Evolutionary conservation across 345 rosid species (phyloP).

Genomic region (Syzygium oleosum): DNA sequence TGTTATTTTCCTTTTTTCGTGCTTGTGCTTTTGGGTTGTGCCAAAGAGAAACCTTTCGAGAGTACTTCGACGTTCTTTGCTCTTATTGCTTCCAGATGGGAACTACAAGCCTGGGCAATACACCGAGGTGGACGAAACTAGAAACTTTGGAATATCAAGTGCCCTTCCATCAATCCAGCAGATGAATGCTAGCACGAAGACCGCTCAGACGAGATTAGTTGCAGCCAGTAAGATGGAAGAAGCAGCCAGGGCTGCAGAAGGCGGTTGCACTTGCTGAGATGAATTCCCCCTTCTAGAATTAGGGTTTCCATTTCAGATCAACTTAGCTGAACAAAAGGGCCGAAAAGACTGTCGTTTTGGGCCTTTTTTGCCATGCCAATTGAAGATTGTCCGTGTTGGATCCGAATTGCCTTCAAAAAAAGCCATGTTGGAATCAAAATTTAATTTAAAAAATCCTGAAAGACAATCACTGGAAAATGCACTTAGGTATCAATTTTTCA

Average conservation of each 20-base stretch:
- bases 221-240: background rate
- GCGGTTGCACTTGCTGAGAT: background rate
- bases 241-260: background rate
- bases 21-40: background rate
- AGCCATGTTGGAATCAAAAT: too few relatives aligned
- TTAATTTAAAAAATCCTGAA: too few relatives aligned
- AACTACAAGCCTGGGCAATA: background rate
- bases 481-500: too few relatives aligned
- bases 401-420: too few relatives aligned
- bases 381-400: too few relatives aligned
- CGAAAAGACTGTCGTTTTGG: too few relatives aligned
- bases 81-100: background rate
- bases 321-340: too few relatives aligned
- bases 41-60: background rate
- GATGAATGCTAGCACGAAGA: background rate
- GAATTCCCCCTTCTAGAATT: too few relatives aligned
- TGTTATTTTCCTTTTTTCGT: background rate
- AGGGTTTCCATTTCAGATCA: background rate
- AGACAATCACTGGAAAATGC: accelerated
- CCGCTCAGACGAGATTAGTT: background rate
- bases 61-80: background rate
- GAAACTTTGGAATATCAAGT: background rate
- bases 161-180: background rate
- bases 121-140: background rate
- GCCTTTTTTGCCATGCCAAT: too few relatives aligned